A percentile compares a stretch with the other conserved stretches of the same genome.
Conservation (phyloP, 192 early-diverging fungal species). For the Gigaspora rosea region DNA sequence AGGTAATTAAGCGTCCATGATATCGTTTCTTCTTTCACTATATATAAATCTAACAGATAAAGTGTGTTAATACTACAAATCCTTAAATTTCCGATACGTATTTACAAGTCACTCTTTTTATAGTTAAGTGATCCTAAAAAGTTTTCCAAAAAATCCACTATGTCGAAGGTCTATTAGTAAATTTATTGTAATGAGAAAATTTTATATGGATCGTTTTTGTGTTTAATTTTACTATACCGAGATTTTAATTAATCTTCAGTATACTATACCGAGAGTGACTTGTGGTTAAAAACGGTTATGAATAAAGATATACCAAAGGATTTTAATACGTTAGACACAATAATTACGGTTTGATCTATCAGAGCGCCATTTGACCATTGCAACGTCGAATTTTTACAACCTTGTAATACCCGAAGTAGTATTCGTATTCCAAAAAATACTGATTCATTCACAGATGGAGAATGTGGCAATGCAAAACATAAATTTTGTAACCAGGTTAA, state of each 20-base stretch:
- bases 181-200: too few relatives aligned
- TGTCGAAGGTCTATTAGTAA: too few relatives aligned
- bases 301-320: constrained; percentile 36
- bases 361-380: constrained; percentile 40
- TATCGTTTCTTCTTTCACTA: constrained; percentile 4
- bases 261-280: not conserved
- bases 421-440: constrained; percentile 41
- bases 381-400: constrained; percentile 39
- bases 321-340: constrained; percentile 38
- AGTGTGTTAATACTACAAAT: not conserved
- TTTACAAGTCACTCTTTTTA: too few relatives aligned
- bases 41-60: not conserved
- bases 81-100: not conserved
- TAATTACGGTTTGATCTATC: constrained; percentile 38
- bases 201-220: too few relatives aligned
- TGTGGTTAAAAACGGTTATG: not conserved
- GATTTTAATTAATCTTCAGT: not conserved
- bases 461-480: constrained; percentile 4
- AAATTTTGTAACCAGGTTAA: constrained; percentile 56
- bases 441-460: constrained; percentile 35
- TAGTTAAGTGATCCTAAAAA: too few relatives aligned
- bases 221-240: not conserved
- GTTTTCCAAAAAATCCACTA: too few relatives aligned
- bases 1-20: constrained; percentile 19
- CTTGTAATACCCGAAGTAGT: constrained; percentile 38